Conservation (phyloP, 1,284 basidiomycete genomes). For the Pseudozyma tsukubaensis region DNA sequence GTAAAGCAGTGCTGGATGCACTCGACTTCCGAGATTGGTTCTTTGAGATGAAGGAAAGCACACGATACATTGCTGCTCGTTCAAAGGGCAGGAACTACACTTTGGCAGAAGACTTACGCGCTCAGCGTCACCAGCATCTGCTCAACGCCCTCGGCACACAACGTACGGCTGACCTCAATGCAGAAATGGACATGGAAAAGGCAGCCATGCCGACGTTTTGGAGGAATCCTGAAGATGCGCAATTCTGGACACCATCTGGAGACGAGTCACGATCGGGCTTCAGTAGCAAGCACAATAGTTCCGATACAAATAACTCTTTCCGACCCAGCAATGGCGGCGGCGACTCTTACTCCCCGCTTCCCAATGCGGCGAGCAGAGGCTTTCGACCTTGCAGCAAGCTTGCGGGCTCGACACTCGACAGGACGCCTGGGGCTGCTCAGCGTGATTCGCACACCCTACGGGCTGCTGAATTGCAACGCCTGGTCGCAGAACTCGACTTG, state of each 20-base stretch:
- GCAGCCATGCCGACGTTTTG: conserved; percentile 45
- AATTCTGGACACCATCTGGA: conserved; percentile 10
- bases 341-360: conserved; percentile 14
- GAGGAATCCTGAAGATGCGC: conserved; percentile 32
- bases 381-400: conserved; percentile 7
- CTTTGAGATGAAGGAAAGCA: conserved; percentile 54
- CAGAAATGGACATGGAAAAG: conserved; percentile 46
- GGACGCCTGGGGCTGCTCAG: neutral
- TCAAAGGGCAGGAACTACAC: conserved; percentile 48
- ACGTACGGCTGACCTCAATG: conserved; percentile 34
- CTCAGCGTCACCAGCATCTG: conserved; percentile 50
- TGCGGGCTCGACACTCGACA: neutral
- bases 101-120: conserved; percentile 54
- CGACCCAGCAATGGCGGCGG: neutral
- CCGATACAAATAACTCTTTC: conserved; percentile 6
- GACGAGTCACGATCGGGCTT: conserved; percentile 2
- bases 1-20: conserved; percentile 48
- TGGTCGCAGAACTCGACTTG: conserved; percentile 46
- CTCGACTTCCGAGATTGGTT: conserved; percentile 63
- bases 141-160: conserved; percentile 51
- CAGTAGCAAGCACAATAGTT: neutral
- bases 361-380: neutral
- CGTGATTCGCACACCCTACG: conserved; percentile 18
- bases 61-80: conserved; percentile 47
- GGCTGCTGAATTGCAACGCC: conserved; percentile 30